A percentile compares a stretch with the other conserved stretches of the same genome.
These are phyloP conservation scores for Auriculariales sp. DNA, from an alignment of 768 basidiomycete genomes.

Conservation along the genomic window DNA sequence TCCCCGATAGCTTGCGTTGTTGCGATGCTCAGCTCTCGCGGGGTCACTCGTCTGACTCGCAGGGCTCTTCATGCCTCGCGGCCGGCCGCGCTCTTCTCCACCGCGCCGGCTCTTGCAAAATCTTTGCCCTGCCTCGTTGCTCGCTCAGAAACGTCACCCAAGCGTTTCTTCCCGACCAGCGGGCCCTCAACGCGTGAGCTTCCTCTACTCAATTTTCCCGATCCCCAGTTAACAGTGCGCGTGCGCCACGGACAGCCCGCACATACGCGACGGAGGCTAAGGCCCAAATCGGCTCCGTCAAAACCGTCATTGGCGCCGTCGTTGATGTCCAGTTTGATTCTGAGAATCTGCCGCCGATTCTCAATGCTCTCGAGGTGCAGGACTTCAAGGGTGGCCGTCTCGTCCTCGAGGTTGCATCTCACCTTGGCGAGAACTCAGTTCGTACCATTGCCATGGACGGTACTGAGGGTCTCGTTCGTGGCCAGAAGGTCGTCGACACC, in stretches of 20 bases:
- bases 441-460: constrained; percentile 99
- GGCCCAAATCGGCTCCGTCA: constrained; percentile 60
- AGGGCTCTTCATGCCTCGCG: constrained; percentile 67
- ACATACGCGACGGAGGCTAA: constrained; percentile 86
- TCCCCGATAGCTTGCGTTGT: constrained; percentile 3
- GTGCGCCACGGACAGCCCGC: constrained; percentile 36
- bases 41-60: constrained; percentile 77
- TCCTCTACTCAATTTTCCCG: constrained; percentile 9
- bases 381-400: constrained; percentile 89
- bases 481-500: constrained; percentile 92
- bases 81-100: constrained; percentile 70
- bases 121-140: constrained; percentile 26
- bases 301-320: constrained; percentile 99
- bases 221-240: not conserved
- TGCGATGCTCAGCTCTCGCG: constrained; percentile 70
- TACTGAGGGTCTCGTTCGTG: constrained; percentile 99
- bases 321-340: constrained; percentile 98
- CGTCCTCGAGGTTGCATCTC: constrained; percentile 97
- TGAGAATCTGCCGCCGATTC: constrained; percentile 89
- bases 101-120: constrained; percentile 43
- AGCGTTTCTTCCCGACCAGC: constrained; percentile 29
- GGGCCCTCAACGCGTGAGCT: constrained; percentile 36
- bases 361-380: constrained; percentile 97
- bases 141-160: constrained; percentile 13
- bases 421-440: constrained; percentile 97